Evolutionary conservation across 805 yeast species (phyloP), one percentile per base, ranked within the genome.

Genomic region (Barnettozyma botsteinii): DNA sequence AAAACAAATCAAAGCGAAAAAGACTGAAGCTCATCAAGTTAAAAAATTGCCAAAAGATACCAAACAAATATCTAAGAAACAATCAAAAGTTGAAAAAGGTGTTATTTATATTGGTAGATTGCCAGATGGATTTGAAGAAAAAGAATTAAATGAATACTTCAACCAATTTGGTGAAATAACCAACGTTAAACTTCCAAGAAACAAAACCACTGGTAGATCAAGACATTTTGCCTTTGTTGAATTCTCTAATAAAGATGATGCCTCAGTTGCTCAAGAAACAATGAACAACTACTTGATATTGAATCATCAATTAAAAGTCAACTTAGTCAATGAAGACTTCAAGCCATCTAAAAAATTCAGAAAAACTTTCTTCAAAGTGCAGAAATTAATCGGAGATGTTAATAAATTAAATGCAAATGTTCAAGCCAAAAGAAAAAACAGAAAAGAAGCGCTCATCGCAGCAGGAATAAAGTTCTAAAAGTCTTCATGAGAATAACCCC

Each of bases 161-260:
- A 64, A 75, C 35, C 98, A 93, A 66, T 93, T 93, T 65, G 98
- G 98, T 46, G 81, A 75, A 29, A 80, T 93, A 43, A 70, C 77
- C 33, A 79, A 86, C 51, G 72, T 88, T 41, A 79, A 89, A 51
- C 64, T 93, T 38, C 85, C 96, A 32, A 77, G 97, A 59, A 91
- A 85, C 67, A 88, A 84, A 62, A 83, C 81, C 56, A 81, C 95
- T 6, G 98, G 98, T 33, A 78, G 80, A 40, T 80, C 95, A 13
- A 89, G 87, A 65, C 97, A 88, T 60, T 91, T 79, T 61, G 98
- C 88, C 7, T 91, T 86, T 61, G 67, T 93, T 33, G 96, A 93
- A 64, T 93, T 91, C 56, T 75, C 72, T 31, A 71, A 77, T 40
- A 57, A 61, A 28, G 85, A 80, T 35, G 94, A 84, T 41, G 97